Conservation (phyloP, 129 eudicot species). For the Artemisia annua region DNA sequence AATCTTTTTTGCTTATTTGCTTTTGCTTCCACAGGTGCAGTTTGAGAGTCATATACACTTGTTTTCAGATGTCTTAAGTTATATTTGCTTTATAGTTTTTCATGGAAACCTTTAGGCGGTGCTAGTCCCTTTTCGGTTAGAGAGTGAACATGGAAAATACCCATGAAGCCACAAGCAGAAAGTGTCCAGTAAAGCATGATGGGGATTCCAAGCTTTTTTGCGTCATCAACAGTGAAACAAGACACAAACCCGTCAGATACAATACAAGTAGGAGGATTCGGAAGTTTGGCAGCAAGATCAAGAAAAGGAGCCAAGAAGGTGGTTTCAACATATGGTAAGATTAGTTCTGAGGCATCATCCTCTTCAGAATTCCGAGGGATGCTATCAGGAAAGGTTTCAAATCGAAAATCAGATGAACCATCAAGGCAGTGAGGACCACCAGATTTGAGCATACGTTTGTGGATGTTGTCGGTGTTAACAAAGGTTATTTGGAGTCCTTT, state of each 20-base stretch:
- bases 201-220: conserved; percentile 25
- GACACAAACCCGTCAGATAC: conserved; percentile 26
- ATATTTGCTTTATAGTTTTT: too few species aligned
- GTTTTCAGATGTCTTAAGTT: too few species aligned
- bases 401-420: conserved; percentile 50
- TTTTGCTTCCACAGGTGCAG: too few species aligned
- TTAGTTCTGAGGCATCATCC: neutral
- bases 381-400: conserved; percentile 56
- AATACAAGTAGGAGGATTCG: conserved; percentile 18
- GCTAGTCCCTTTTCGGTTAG: conserved; percentile 9
- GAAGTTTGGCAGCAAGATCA: conserved; percentile 19
- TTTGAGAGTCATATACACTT: too few species aligned
- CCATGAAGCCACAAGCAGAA: conserved; percentile 34
- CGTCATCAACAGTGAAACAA: conserved; percentile 28
- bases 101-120: conserved; percentile 31
- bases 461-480: conserved; percentile 29
- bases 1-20: too few species aligned
- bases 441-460: conserved; percentile 54
- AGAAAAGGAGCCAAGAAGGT: conserved; percentile 8
- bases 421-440: conserved; percentile 42
- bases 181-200: conserved; percentile 27
- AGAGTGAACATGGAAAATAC: conserved; percentile 16
- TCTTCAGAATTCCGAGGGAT: conserved; percentile 27
- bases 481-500: conserved; percentile 26
- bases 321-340: neutral